phyloP scores from a whole-genome alignment of 75 land plant genomes.

The Pinus albicaulis region DNA sequence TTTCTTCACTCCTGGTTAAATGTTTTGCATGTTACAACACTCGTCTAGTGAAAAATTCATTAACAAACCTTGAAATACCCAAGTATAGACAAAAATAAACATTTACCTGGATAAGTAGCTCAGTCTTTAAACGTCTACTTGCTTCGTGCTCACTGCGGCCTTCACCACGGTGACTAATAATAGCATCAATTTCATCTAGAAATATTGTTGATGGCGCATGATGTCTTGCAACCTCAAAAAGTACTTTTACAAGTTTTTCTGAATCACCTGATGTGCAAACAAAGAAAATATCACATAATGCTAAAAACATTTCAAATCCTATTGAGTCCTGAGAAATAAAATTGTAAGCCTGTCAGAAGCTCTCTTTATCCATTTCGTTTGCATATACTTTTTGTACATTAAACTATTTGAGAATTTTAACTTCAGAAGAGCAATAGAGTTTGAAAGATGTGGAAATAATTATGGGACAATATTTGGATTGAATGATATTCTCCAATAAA shows the following conservation, averaged over 20 bases:
- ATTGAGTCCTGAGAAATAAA: not conserved
- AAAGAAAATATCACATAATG: not conserved
- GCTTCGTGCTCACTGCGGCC: constrained; percentile 99
- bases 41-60: not conserved
- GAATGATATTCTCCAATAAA: not conserved
- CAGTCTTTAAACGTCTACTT: constrained; percentile 94
- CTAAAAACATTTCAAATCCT: not conserved
- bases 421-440: not conserved
- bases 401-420: not conserved
- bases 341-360: not conserved
- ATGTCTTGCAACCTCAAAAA: constrained; percentile 98
- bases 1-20: not conserved
- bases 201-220: constrained; percentile 98
- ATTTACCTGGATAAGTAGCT: constrained; percentile 90
- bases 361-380: not conserved
- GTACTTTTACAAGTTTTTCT: constrained; percentile 83
- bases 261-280: constrained; percentile 72
- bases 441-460: not conserved
- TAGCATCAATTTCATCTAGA: constrained; percentile 97
- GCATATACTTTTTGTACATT: not conserved
- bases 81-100: not conserved
- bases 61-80: not conserved
- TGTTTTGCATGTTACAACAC: not conserved
- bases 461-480: not conserved
- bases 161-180: constrained; percentile 97